A percentile compares a stretch with the other conserved stretches of the same genome.
phyloP scores from a whole-genome alignment of 129 eudicot species.

The Flaveria bidentis region DNA sequence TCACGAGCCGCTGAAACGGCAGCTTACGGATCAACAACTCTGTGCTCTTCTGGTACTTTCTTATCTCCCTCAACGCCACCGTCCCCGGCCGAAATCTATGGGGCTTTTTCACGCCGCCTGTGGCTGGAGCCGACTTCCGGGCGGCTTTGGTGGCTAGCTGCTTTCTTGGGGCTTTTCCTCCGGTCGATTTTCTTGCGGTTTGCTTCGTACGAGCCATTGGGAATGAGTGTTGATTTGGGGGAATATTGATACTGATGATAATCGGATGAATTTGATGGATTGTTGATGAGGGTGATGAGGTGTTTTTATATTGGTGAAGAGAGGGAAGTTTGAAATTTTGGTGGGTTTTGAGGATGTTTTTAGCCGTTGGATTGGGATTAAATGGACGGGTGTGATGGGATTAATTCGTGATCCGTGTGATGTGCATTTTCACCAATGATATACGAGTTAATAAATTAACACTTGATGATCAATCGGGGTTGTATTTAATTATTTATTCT shows the following conservation, averaged over 20 bases:
- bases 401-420: not conserved
- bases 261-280: too few relatives aligned
- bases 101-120: not conserved
- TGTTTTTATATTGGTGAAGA: not conserved
- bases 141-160: not conserved
- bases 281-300: not conserved
- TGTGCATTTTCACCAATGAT: not conserved
- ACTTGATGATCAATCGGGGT: too few relatives aligned
- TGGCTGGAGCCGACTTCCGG: not conserved
- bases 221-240: not conserved
- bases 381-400: not conserved
- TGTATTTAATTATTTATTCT: too few relatives aligned
- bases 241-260: too few relatives aligned
- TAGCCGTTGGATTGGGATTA: not conserved
- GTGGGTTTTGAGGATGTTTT: not conserved
- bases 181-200: not conserved
- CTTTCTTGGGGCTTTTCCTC: not conserved
- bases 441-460: not conserved
- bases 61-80: too few relatives aligned
- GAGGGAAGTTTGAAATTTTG: not conserved
- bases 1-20: not conserved
- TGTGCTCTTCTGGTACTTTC: too few relatives aligned
- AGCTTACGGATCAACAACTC: not conserved
- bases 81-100: not conserved
- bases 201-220: not conserved